Evolutionary conservation across 139 green algal species (phyloP), one percentile per base, ranked within the genome.

Genomic region (Desmodesmus armatus): DNA sequence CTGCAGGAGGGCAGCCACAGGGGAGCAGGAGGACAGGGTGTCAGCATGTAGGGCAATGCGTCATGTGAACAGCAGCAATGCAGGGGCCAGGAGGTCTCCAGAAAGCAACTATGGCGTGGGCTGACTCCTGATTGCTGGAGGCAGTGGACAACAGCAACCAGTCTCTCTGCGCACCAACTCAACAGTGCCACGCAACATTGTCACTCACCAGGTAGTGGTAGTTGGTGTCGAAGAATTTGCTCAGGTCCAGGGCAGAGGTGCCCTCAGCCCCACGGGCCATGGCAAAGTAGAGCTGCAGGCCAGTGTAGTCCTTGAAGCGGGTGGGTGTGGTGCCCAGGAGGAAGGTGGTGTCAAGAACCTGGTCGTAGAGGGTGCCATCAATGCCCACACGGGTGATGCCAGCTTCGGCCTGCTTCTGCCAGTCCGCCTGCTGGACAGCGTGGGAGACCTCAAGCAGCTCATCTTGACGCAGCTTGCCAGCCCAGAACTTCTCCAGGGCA

Each of bases 211-310:
- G 60, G 89, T 92, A 96, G 87, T 98, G 96, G 85, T 98, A 98
- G 91, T 98, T 98, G 86, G 95, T 98, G 92, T 98, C 95, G 15
- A 98, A 95, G 83, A 92, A 96, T 83, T 98, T 98, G 82, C 79
- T 93, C 96, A 98, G 98, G 90, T 98, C 96, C 74, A 96, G 87
- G 9, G 96, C 96, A 5, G 69, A 19, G 29, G 70, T 40, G 31
- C 84, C 86, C 27, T 85, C 87, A 13, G 89, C 87, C 27, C 96
- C 96, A 25, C 96, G 93, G 0, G 96, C 95, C 91, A 97, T 94
- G 17, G 95, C 92, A 90, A 98, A 98, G 91, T 98, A 98, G 23
- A 85, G 88, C 3, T 93, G 85, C 29, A 97, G 91, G 13, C 93
- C 94, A 21, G 72, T 67, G 27, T 94, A 82, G 47, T 71, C 91